Conservation (phyloP, 2,329 filamentous ascomycete genomes). For the Colletotrichum chlorophyti region DNA sequence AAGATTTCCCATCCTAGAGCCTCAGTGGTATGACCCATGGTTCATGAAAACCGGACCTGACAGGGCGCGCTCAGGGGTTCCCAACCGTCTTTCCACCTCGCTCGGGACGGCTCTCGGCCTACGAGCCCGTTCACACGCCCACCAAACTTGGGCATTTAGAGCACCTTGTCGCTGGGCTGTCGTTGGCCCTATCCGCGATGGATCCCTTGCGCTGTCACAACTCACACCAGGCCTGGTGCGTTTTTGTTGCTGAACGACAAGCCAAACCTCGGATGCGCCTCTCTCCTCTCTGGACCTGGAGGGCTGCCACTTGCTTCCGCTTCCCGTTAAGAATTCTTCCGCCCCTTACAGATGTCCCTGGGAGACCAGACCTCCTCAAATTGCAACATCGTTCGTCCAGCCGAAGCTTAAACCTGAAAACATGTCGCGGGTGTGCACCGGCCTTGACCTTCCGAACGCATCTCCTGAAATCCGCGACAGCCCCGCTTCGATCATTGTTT, state of each 20-base stretch:
- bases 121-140: background rate
- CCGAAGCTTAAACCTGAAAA: conserved; percentile 15
- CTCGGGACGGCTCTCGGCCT: no score
- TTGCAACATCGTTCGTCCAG: conserved; percentile 5
- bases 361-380: conserved; percentile 14
- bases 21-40: no score
- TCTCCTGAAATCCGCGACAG: conserved; percentile 29
- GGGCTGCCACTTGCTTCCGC: background rate
- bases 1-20: no score
- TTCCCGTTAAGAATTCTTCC: no score
- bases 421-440: conserved; percentile 19
- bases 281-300: no score
- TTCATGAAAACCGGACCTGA: background rate
- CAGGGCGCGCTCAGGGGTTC: background rate
- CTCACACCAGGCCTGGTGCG: conserved; percentile 22
- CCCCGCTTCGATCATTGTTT: conserved; percentile 15
- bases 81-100: background rate
- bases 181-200: background rate
- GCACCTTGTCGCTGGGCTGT: background rate
- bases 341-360: background rate
- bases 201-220: conserved; percentile 17
- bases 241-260: conserved; percentile 18
- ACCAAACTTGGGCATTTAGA: conserved; percentile 3
- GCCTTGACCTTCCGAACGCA: conserved; percentile 20
- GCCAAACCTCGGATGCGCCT: conserved; percentile 9